Percentiles rank a stretch among this genome's conserved stretches.
Conservation (phyloP, 176 grass and related monocot species). For the Aegilops speltoides region DNA sequence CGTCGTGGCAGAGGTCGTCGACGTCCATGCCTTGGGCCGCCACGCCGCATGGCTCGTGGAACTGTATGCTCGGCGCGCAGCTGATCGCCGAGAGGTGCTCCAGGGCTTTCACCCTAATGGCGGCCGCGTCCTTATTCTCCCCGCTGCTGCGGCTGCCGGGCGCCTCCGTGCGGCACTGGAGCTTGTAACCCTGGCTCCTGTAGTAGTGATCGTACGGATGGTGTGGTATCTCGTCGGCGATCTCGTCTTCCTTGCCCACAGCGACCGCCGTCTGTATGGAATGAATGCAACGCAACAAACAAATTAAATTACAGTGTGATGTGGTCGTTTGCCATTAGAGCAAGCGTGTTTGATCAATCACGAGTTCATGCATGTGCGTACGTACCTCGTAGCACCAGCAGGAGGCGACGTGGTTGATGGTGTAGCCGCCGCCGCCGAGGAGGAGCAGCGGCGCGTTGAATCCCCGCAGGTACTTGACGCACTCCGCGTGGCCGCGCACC, state of each 20-base stretch:
- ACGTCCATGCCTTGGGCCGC: not conserved
- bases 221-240: conserved; percentile 29
- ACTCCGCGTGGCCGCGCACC: conserved; percentile 45
- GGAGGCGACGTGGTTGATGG: conserved; percentile 53
- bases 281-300: not conserved
- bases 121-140: not conserved
- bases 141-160: not conserved
- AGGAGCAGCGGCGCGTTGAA: conserved; percentile 52
- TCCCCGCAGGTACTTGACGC: conserved; percentile 8
- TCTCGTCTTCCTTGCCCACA: conserved; percentile 27
- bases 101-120: not conserved
- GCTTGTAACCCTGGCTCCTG: not conserved
- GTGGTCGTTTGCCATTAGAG: no score
- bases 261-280: conserved; percentile 17
- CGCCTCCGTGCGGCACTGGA: not conserved
- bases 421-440: conserved; percentile 81
- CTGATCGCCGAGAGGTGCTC: not conserved
- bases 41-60: not conserved
- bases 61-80: not conserved
- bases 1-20: not conserved
- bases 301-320: no score
- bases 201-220: conserved; percentile 27
- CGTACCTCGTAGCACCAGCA: conserved; percentile 82
- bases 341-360: not conserved
- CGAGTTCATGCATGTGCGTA: not conserved